Evolutionary conservation across 345 rosid genomes (phyloP).

Genomic region (rapeseed (Brassica napus)): DNA sequence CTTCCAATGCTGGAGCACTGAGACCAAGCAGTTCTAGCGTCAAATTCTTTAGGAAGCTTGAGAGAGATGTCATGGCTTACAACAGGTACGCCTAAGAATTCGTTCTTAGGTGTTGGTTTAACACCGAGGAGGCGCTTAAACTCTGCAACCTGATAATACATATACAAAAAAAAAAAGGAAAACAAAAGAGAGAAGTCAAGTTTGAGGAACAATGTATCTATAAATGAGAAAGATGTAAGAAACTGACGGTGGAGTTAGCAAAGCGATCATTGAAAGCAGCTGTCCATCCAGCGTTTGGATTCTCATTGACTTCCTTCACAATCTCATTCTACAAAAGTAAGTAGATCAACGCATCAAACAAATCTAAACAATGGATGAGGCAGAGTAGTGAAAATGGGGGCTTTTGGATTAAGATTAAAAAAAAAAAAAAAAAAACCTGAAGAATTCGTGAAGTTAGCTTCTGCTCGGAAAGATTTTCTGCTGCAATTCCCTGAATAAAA

Average conservation of each 20-base stretch:
- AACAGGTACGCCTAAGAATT: slow-evolving; percentile 56
- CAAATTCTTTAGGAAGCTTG: slow-evolving; percentile 69
- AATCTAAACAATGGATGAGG: background rate
- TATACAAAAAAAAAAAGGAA: background rate
- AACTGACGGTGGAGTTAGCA: slow-evolving; percentile 72
- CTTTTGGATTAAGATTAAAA: slow-evolving; percentile 19
- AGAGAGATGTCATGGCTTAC: slow-evolving; percentile 60
- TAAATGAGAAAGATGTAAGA: background rate
- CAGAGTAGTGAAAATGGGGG: background rate
- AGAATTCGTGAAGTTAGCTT: slow-evolving; percentile 71
- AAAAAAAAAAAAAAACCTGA: slow-evolving; percentile 46
- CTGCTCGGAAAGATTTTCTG: slow-evolving; percentile 46
- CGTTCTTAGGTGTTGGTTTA: slow-evolving; percentile 60
- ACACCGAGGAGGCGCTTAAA: slow-evolving; percentile 84
- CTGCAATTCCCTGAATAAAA: slow-evolving; percentile 48
- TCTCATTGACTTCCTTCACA: slow-evolving; percentile 62
- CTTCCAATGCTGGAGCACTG: slow-evolving; percentile 75
- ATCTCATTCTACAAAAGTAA: slow-evolving; percentile 61
- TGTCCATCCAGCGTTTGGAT: slow-evolving; percentile 87
- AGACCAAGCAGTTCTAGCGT: slow-evolving; percentile 86
- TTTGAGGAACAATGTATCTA: background rate
- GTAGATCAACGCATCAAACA: background rate
- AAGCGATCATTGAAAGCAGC: slow-evolving; percentile 69
- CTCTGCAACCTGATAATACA: slow-evolving; percentile 61
- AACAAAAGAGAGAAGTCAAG: background rate